Percentiles rank a stretch among this genome's conserved stretches.
These are phyloP conservation scores for Pseudonitzschia delicatissima DNA, from an alignment of 108 stramenopile species.

Conservation along the genomic window DNA sequence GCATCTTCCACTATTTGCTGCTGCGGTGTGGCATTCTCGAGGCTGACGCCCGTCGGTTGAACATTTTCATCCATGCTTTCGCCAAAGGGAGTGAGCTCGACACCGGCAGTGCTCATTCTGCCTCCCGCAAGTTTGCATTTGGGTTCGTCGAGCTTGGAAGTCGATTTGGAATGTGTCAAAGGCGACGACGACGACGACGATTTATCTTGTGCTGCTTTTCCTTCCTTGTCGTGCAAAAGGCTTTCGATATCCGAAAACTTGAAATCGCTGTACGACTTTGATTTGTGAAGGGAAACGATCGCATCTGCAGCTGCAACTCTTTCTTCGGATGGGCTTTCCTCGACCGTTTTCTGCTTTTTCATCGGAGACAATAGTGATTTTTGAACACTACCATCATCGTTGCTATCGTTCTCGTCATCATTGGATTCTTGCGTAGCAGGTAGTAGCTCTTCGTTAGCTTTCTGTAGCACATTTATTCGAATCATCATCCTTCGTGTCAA, in stretches of 20 bases:
- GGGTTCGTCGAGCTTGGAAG: conserved; percentile 6
- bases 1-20: neutral
- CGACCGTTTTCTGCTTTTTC: conserved; percentile 6
- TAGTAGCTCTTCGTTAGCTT: neutral
- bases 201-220: neutral
- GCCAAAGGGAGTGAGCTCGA: conserved; percentile 14
- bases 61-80: conserved; percentile 13
- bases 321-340: neutral
- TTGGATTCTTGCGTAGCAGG: neutral
- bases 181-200: neutral
- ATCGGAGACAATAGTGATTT: neutral
- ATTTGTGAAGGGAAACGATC: neutral
- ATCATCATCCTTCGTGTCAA: conserved; percentile 12
- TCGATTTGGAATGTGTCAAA: neutral
- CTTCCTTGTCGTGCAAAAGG: conserved; percentile 19
- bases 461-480: neutral
- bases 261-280: conserved; percentile 30
- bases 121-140: conserved; percentile 53
- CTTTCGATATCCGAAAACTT: conserved; percentile 31
- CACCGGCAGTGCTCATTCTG: conserved; percentile 30
- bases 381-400: neutral
- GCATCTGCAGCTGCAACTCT: neutral
- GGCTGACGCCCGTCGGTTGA: neutral
- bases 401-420: neutral
- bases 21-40: neutral